Evolutionary conservation across 2,329 filamentous ascomycete genomes (phyloP).

Genomic region (Piedraia hortae): DNA sequence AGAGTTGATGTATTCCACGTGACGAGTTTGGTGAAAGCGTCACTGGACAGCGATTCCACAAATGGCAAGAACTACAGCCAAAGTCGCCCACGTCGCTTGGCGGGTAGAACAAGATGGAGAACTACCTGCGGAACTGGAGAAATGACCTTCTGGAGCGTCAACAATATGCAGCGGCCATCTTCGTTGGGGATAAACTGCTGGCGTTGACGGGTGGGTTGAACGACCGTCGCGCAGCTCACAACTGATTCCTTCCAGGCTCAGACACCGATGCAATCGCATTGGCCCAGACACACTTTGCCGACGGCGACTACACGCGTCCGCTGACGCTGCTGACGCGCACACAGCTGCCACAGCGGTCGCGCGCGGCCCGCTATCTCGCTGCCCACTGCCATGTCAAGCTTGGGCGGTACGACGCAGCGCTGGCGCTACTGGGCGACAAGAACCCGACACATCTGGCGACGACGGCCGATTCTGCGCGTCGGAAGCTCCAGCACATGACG

Average conservation of each 20-base stretch:
- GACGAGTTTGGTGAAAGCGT: too few relatives aligned
- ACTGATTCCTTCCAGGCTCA: too few relatives aligned
- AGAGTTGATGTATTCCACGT: too few relatives aligned
- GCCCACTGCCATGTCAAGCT: constrained; percentile 90
- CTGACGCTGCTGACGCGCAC: constrained; percentile 63
- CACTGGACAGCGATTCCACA: too few relatives aligned
- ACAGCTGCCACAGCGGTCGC: constrained; percentile 53
- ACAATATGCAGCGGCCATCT: constrained; percentile 89
- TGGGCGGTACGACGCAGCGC: constrained; percentile 64
- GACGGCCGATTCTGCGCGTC: constrained; percentile 32
- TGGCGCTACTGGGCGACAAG: constrained; percentile 63
- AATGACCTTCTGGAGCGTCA: constrained; percentile 88
- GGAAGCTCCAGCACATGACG: constrained; percentile 40
- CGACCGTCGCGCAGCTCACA: too few relatives aligned
- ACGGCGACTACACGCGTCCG: constrained; percentile 80
- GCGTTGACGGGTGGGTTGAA: constrained; percentile 53
- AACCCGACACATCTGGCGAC: constrained; percentile 75
- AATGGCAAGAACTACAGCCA: too few relatives aligned
- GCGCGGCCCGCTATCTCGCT: constrained; percentile 74
- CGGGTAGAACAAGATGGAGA: constrained; percentile 57
- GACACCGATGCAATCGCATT: constrained; percentile 92
- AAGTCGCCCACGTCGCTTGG: too few relatives aligned
- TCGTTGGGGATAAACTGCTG: constrained; percentile 87
- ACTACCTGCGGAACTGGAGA: constrained; percentile 77
- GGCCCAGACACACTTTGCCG: constrained; percentile 90